Evolutionary conservation across 371 early-diverging fungal genomes (phyloP).

Genomic region (Chytridium lagenaria): DNA sequence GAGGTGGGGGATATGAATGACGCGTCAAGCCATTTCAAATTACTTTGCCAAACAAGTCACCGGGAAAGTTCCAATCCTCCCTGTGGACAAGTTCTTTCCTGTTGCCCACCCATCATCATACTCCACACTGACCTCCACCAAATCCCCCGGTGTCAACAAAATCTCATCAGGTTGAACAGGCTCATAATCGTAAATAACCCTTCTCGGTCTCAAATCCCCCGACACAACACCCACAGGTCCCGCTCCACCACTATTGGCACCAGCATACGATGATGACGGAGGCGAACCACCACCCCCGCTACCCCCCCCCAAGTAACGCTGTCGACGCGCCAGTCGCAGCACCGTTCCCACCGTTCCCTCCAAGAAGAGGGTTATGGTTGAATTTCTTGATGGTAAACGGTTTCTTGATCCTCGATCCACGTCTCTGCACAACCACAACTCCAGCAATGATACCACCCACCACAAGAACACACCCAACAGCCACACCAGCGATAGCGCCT

Average conservation of each 20-base stretch:
- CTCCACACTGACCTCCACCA: constrained; percentile 26
- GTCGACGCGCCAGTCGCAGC: not conserved
- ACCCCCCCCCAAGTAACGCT: not conserved
- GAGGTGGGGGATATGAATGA: too few relatives aligned
- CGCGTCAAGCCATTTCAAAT: too few relatives aligned
- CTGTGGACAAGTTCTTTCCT: constrained; percentile 32
- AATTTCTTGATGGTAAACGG: constrained; percentile 11
- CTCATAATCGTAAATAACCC: constrained; percentile 18
- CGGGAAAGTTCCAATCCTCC: constrained; percentile 32
- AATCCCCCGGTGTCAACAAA: constrained; percentile 32
- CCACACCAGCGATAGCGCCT: not conserved
- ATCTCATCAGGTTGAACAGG: constrained; percentile 43
- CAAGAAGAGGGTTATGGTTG: constrained; percentile 11
- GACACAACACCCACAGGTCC: too few relatives aligned
- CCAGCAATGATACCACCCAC: not conserved
- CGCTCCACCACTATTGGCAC: too few relatives aligned
- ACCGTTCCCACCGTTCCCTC: not conserved
- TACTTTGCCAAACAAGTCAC: constrained; percentile 4
- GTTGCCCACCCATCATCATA: constrained; percentile 50
- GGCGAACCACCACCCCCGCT: not conserved
- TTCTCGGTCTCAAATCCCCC: not conserved
- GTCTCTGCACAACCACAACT: not conserved
- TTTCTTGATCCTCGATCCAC: not conserved
- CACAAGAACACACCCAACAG: not conserved
- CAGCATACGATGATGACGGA: too few relatives aligned